Conservation (phyloP, 1,139 yeast genomes). For the Geotrichum restrictum region DNA sequence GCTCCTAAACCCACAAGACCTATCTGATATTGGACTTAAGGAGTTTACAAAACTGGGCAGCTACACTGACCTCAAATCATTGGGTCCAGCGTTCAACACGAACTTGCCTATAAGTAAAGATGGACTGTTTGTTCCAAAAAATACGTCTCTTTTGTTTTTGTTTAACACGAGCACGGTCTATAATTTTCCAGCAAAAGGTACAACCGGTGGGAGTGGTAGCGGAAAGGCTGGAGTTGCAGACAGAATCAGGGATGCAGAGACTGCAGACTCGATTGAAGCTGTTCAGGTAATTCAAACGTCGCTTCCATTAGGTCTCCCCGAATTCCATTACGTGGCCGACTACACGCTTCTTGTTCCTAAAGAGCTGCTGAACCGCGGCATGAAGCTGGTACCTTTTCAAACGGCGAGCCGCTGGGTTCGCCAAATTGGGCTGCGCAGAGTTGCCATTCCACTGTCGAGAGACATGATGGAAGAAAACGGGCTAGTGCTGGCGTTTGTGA, state of each 20-base stretch:
- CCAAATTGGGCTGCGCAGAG: conserved; percentile 22
- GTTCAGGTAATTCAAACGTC: conserved; percentile 27
- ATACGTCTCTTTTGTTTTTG: conserved; percentile 29
- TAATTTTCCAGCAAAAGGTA: conserved; percentile 4
- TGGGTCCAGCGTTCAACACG: conserved; percentile 24
- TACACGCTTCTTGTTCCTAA: conserved; percentile 28
- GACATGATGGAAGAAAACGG: conserved; percentile 22
- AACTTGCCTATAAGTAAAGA: conserved; percentile 23
- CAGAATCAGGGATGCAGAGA: conserved; percentile 4
- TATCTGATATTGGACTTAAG: conserved; percentile 23
- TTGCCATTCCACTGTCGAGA: conserved; percentile 25
- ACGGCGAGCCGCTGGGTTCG: conserved; percentile 26
- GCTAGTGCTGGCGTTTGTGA: conserved; percentile 27
- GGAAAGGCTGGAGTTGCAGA: not conserved
- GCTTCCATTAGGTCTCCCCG: conserved; percentile 30
- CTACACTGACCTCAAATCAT: conserved; percentile 20
- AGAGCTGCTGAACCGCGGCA: conserved; percentile 3
- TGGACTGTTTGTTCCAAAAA: conserved; percentile 26
- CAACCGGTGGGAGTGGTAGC: not conserved
- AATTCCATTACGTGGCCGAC: conserved; percentile 26
- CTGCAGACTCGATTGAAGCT: not conserved
- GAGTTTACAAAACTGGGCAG: conserved; percentile 18
- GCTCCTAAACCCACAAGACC: conserved; percentile 25
- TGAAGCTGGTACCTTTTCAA: conserved; percentile 18
- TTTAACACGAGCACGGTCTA: conserved; percentile 26